A percentile compares a stretch with the other conserved stretches of the same genome.
Conservation (phyloP, 768 basidiomycete genomes). For the Trametes coccinea region DNA sequence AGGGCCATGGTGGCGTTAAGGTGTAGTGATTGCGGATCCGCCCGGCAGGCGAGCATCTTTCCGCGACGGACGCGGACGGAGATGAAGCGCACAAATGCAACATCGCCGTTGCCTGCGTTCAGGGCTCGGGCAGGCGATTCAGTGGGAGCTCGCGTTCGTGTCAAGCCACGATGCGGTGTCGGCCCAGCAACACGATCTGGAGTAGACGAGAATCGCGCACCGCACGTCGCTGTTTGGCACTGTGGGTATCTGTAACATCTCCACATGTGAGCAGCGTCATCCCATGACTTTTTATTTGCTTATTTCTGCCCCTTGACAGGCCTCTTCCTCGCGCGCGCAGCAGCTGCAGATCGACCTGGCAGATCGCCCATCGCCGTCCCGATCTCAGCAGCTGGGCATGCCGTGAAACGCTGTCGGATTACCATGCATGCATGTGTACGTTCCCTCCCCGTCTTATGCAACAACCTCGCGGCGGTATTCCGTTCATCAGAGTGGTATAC, state of each 20-base stretch:
- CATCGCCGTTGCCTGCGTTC: background rate
- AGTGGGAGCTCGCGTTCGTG: background rate
- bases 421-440: conserved; percentile 4
- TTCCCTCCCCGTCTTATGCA: background rate
- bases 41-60: conserved; percentile 4
- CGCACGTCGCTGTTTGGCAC: conserved; percentile 16
- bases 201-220: background rate
- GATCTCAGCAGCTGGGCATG: conserved; percentile 7
- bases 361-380: conserved; percentile 18
- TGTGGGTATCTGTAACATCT: conserved; percentile 16
- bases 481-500: conserved; percentile 7
- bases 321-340: conserved; percentile 8
- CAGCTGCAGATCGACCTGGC: conserved; percentile 13
- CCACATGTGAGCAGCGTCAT: conserved; percentile 7
- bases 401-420: background rate
- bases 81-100: conserved; percentile 12
- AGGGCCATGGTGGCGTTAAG: conserved; percentile 19
- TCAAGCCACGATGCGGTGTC: background rate
- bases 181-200: background rate
- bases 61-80: conserved; percentile 10
- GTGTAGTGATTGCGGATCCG: conserved; percentile 6
- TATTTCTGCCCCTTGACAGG: background rate
- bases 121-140: background rate
- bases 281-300: conserved; percentile 1
- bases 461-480: background rate